Base-by-base conservation (phyloP, 2,329 filamentous ascomycete species). In the Periconia sp. region DNA sequence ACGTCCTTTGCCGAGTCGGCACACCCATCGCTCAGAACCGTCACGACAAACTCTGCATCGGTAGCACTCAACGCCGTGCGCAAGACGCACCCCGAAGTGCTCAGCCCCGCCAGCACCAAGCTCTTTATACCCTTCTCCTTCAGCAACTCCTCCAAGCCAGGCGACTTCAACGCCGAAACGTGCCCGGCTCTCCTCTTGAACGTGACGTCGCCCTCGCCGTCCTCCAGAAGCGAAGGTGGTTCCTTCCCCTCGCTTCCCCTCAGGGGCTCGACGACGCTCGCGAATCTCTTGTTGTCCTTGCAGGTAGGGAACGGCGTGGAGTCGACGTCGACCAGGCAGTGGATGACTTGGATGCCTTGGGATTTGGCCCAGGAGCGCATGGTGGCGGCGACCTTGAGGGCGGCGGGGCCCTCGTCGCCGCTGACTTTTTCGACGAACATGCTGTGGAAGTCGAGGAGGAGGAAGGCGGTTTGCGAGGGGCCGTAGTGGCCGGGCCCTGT, bases 371-470 rank as follows among this genome's bases (percentile, higher is more conserved):
- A 67, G 15, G 25, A 35, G 8, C 57, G 41, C 33, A 63, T 42
- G 8, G 53, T 38, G 18, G 49, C 43, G 1, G 64, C 63, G 29
- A 47, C 36, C 17, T 48, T 34, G 16, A 58, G 23, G 15, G 59
- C 55, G 15, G 44, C 32, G 15, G 42, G 19, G 15, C 19, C 28
- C 12, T 34, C 39, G 11, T 52, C 31, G 8, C 51, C 56, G 19
- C 43, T 33, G 12, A 26, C 9, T 35, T 36, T 33, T 8, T 51
- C 16, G n/a, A 62, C 44, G 18, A 59, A 44, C 11, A 57, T 23
- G 24, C 41, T 41, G 46, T 68, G 62, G 35, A 65, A 68, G 50
- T 68, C 64, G 5, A 66, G 54, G 8, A 68, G 55, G n/a, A 66
- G 48, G 3, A 68, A 36, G 7, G 59, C 59, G 1, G 63, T 66